phyloP scores from a whole-genome alignment of 345 rosid genomes.

The Nasturtium officinale region DNA sequence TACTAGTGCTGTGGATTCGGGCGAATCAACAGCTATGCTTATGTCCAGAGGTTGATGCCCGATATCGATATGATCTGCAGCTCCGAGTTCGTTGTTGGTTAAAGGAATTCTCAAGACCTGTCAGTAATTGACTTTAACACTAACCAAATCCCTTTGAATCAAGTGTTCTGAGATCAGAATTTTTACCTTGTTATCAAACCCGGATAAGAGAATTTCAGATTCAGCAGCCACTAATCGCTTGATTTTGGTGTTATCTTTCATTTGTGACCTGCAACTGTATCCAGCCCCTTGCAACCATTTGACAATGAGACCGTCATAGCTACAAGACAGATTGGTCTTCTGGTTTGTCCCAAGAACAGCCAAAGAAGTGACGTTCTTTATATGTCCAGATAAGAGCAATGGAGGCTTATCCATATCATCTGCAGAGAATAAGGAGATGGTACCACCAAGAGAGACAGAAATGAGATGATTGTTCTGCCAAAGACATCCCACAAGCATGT shows the following conservation, averaged over 20 bases:
- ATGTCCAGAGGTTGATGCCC: slow-evolving; percentile 66
- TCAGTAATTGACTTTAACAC: slow-evolving; percentile 5
- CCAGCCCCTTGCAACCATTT: slow-evolving; percentile 74
- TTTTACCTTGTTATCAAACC: slow-evolving; percentile 54
- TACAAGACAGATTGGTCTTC: slow-evolving; percentile 61
- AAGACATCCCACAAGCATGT: slow-evolving; percentile 83
- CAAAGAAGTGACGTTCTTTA: slow-evolving; percentile 64
- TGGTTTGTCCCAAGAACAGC: slow-evolving; percentile 51
- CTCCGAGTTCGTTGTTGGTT: slow-evolving; percentile 49
- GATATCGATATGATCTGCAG: slow-evolving; percentile 52
- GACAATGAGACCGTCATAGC: slow-evolving; percentile 72
- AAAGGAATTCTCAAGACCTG: slow-evolving; percentile 67
- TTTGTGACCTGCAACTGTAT: slow-evolving; percentile 53
- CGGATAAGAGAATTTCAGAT: slow-evolving; percentile 53
- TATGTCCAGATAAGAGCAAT: slow-evolving; percentile 60
- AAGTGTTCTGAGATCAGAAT: not conserved
- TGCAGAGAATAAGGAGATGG: slow-evolving; percentile 56
- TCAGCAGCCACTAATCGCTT: slow-evolving; percentile 64
- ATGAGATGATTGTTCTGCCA: slow-evolving; percentile 75
- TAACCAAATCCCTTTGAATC: not conserved
- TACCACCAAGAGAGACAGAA: slow-evolving; percentile 70
- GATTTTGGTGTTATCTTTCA: slow-evolving; percentile 59
- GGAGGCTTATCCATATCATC: slow-evolving; percentile 68
- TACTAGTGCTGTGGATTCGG: slow-evolving; percentile 50
- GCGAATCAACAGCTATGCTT: slow-evolving; percentile 53